Conservation (phyloP, 352 stramenopile genomes). For the Blastocystis sp. region DNA sequence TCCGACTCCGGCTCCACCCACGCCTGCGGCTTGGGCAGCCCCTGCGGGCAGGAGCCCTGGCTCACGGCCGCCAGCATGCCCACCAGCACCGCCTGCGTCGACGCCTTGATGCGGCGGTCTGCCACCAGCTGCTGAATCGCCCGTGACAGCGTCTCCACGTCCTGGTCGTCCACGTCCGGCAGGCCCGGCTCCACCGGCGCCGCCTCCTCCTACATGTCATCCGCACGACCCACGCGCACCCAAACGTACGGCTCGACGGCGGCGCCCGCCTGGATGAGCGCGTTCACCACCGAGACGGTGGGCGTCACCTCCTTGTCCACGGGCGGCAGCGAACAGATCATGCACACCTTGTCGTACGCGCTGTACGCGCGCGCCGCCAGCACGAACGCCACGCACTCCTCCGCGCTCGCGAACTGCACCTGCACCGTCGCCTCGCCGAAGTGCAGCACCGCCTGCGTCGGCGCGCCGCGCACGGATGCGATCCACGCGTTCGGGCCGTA, state of each 20-base stretch:
- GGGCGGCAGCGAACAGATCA: slow-evolving; percentile 65
- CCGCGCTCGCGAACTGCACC: slow-evolving; percentile 16
- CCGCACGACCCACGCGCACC: not conserved
- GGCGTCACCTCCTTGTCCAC: slow-evolving; percentile 59
- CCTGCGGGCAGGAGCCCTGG: slow-evolving; percentile 9
- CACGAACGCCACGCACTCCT: slow-evolving; percentile 32
- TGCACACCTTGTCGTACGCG: slow-evolving; percentile 55
- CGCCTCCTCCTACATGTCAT: slow-evolving; percentile 10
- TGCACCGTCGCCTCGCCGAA: not conserved
- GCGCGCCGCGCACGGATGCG: not conserved
- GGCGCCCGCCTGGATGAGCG: slow-evolving; percentile 53
- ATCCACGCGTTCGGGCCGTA: slow-evolving; percentile 14
- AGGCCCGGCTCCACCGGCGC: slow-evolving; percentile 7
- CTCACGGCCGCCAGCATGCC: slow-evolving; percentile 54
- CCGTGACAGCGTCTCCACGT: not conserved
- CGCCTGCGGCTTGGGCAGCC: slow-evolving; percentile 42
- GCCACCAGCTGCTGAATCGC: slow-evolving; percentile 11
- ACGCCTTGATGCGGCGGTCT: slow-evolving; percentile 53
- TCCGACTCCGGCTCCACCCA: slow-evolving; percentile 60
- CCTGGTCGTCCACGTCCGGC: slow-evolving; percentile 30
- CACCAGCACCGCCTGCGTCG: slow-evolving; percentile 23
- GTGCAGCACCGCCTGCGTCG: not conserved
- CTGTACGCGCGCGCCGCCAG: slow-evolving; percentile 51
- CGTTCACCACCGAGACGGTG: slow-evolving; percentile 40
- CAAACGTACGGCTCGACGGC: slow-evolving; percentile 39